Base-by-base conservation (phyloP, 129 eudicot species). In the Kitagawia praeruptora region DNA sequence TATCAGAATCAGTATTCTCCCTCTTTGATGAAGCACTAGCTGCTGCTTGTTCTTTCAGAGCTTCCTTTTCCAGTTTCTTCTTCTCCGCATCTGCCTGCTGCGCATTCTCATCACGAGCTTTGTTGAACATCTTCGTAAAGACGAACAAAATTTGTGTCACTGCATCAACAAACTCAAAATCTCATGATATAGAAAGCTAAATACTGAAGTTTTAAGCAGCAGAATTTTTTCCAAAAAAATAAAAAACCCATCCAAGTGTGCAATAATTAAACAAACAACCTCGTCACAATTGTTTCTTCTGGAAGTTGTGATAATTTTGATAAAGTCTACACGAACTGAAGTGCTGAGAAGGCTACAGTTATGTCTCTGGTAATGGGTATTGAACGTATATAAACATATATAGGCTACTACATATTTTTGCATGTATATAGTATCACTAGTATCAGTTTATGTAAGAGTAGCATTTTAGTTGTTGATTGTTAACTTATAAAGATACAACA, bases 1-100 rank as follows among this genome's bases (percentile, higher is more conserved):
- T 77, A 66, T 88, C 90, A 23, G 78, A 75, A 64, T 87, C 95
- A 21, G 80, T 27, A 51, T 84, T 83, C 72, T 89, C 96, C 53
- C 83, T 93, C 69, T 74, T 84, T 9, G 84, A 79, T 37, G 85
- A 79, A 78, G 88, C 51, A 81, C 80, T 85, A 70, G 97, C 87
- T 23, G 94, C 91, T 47, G 90, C 85, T 61, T 88, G 88, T 85
- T 93, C 95, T 78, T 93, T 91, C 40, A 85, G 83, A 70, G 99
- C 98, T 89, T 96, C 99, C 85, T 96, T 96, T 81, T 96, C 95
- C 88, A 92, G 31, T 82, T 89, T 96, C 89, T 92, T 96, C 90
- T 87, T 96, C 81, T 92, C 99, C 1, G 95, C 98, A 13, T 96
- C 99, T 63, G 97, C 99, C 80, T 64, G 85, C 79, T 95, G 97